Conservation (phyloP, 139 green algal species). For the Desmodesmus armatus region DNA sequence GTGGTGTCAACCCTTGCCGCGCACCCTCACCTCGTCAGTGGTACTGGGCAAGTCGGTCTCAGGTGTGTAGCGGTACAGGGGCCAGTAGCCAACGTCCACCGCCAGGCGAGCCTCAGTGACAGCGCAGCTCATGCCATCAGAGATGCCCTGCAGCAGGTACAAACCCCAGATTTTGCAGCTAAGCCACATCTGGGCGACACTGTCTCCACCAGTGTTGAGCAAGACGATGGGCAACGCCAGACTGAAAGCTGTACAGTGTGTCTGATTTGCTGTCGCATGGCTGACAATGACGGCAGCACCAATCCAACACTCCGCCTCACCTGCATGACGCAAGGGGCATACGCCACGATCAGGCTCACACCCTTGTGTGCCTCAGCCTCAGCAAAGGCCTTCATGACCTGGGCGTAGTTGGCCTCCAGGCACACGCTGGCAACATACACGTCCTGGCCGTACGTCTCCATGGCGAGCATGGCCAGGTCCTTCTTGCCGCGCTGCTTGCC, state of each 20-base stretch:
- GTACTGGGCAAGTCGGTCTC: constrained; percentile 33
- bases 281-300: no score
- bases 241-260: no score
- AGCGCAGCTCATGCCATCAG: constrained; percentile 53
- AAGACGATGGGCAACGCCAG: background rate
- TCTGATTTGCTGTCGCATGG: no score
- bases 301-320: no score
- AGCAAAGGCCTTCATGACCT: constrained; percentile 61
- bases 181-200: no score
- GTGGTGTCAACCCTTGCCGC: constrained; percentile 52
- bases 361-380: constrained; percentile 65
- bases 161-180: constrained; percentile 36
- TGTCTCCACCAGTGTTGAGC: background rate
- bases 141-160: constrained; percentile 47
- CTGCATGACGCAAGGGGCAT: constrained; percentile 64
- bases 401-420: constrained; percentile 69
- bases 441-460: constrained; percentile 58
- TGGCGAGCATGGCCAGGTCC: constrained; percentile 54
- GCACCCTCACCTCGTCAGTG: constrained; percentile 39
- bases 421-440: constrained; percentile 64
- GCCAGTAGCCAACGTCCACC: constrained; percentile 65
- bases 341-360: constrained; percentile 62
- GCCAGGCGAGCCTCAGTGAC: constrained; percentile 54
- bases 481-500: constrained; percentile 71
- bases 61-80: constrained; percentile 27